Base-by-base conservation (phyloP, 1,284 basidiomycete genomes). In the Tilletia horrida region DNA sequence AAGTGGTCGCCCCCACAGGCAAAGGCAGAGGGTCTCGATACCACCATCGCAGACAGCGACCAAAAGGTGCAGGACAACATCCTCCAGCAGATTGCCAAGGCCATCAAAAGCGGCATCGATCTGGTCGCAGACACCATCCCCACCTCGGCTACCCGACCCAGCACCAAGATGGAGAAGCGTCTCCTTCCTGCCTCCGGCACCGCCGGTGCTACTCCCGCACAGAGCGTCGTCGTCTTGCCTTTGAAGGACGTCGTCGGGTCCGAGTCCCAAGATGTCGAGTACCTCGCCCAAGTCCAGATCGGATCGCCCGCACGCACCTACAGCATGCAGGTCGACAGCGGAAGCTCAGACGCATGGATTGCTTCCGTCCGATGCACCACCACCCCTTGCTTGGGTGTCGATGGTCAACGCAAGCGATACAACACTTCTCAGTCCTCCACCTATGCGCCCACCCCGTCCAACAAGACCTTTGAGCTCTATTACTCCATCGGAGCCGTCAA, bases 401-500 rank as follows among this genome's bases (percentile, higher is more conserved):
- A 63, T 13, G 62, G 47, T 48, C 16, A 16, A 23, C 29, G 40
- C 11, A 40, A 16, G 47, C 21, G 29, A 43, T 55, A 59, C 45
- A 50, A 25, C 42, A 55, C 27, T 18, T 45, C 35, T 1, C 59
- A 62, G 27, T 42, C 25, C 18, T 67, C 66, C 27, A 64, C 62
- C n/a, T 63, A 52, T 40, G 6, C 25, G 21, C 43, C 52, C 25
- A 64, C 50, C 1, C 48, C 48, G 6, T 43, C 40, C 42, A 52
- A 64, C 9, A 67, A 67, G 47, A 55, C 40, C 9, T 68, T 68
- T 57, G 40, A 23, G 45, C 45, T 68, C 18, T 59, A 65, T 16
- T 68, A 68, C 65, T 52, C 64, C 47, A 62, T 62, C 25, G 67
- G 67, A 25, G 48, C 25, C 29, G 64, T 66, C 31, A 11, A 16